Evolutionary conservation across 2,329 filamentous ascomycete genomes (phyloP), one percentile per base, ranked within the genome.

Genomic region (Tolypocladium cylindrosporum): DNA sequence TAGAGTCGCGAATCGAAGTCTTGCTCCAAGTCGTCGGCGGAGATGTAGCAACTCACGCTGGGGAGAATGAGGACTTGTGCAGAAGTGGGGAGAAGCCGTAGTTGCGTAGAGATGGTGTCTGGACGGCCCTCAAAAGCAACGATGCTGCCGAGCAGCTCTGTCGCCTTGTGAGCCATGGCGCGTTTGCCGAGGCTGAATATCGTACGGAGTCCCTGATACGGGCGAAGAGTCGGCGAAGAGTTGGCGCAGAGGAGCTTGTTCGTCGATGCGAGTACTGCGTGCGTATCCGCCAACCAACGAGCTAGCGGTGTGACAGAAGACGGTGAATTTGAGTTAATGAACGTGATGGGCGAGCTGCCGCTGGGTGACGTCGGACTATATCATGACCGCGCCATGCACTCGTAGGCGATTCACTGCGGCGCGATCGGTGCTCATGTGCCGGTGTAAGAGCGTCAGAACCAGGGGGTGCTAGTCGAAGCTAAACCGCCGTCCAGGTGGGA

Each of bases 121-220:
- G 70, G 64, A 39, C 81, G 75, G 7, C 84, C 84, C 65, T 87
- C 84, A 58, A 87, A 78, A 61, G 83, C 82, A 56, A 87, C 75
- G 56, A 87, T 69, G 65, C 76, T 80, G 53, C 83, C 82, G 53
- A 64, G 57, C 39, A 60, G 55, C n/a, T 64, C 62, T 55, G 64
- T 62, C 59, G 65, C 58, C 45, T 59, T 57, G 51, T 58, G 58
- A 41, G 63, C 54, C 69, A 71, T 71, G 54, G 55, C 64, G 48
- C 36, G 13, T 57, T 24, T 54, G 8, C 14, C 4, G 37, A 40
- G n/a, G 19, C n/a, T 9, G 4, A 51, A 11, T 4, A 6, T 36
- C 8, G 31, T 21, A 14, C 14, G 7, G 14, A 34, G 8, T 19
- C 3, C n/a, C 27, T 50, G 27, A 7, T 24, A 9, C n/a, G 3